phyloP scores from a whole-genome alignment of 2,329 filamentous ascomycete species.

The Orbilia brochopaga region DNA sequence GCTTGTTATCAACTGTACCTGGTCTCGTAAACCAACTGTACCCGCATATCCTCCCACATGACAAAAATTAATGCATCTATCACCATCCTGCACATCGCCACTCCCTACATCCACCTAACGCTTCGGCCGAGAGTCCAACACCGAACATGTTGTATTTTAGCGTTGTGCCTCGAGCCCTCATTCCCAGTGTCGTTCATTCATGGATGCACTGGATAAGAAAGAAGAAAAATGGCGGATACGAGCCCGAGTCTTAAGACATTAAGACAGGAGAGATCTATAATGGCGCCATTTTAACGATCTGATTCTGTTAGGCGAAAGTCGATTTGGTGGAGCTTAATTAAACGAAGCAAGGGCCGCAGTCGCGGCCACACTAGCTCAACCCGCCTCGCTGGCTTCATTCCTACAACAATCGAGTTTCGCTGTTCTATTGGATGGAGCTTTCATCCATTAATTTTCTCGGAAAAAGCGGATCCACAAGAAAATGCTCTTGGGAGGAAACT shows the following conservation, averaged over 20 bases:
- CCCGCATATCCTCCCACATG: no score
- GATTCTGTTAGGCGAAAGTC: slow-evolving; percentile 20
- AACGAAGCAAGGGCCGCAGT: slow-evolving; percentile 34
- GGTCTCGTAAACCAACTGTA: no score
- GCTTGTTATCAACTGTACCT: no score
- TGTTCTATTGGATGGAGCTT: slow-evolving; percentile 15
- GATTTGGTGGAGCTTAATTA: slow-evolving; percentile 40
- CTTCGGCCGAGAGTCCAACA: slow-evolving; percentile 14
- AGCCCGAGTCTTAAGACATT: slow-evolving; percentile 13
- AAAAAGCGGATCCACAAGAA: slow-evolving; percentile 27
- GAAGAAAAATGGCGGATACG: slow-evolving; percentile 25
- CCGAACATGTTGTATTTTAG: slow-evolving; percentile 44
- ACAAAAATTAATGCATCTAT: no score
- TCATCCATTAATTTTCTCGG: slow-evolving; percentile 11
- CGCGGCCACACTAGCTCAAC: neutral
- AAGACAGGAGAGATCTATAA: slow-evolving; percentile 33
- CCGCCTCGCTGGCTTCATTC: slow-evolving; percentile 9
- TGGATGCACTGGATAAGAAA: neutral
- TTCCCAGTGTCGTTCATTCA: neutral
- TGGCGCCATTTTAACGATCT: slow-evolving; percentile 30
- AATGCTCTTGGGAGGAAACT: slow-evolving; percentile 1
- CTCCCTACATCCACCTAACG: no score
- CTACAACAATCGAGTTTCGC: neutral
- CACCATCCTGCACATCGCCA: no score
- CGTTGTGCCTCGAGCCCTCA: neutral